Percentiles rank a stretch among this genome's conserved stretches.
Evolutionary conservation across 2,329 filamentous ascomycete species (phyloP).

Genomic region (Chaetoscypha palmicola): DNA sequence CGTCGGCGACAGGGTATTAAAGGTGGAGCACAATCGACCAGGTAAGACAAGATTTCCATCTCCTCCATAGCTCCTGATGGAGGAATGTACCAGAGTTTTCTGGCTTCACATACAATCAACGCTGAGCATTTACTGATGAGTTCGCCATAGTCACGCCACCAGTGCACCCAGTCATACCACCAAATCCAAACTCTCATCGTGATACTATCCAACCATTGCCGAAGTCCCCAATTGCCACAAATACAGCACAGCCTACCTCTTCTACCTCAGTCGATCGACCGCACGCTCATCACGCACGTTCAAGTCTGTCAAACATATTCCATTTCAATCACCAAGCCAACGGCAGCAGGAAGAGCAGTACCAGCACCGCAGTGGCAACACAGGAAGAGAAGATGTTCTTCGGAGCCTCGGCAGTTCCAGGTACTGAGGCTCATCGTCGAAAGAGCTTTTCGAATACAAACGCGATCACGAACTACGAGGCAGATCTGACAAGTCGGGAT

Average conservation of each 20-base stretch:
- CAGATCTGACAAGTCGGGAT: conserved; percentile 55
- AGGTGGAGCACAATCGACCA: neutral
- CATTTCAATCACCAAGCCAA: conserved; percentile 9
- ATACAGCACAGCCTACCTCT: neutral
- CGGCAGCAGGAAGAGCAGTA: conserved; percentile 7
- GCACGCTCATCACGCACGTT: conserved; percentile 4
- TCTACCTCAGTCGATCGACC: conserved; percentile 4
- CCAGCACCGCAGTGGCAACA: neutral
- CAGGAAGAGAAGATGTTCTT: conserved; percentile 24
- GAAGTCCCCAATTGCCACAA: neutral
- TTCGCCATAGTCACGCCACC: no score
- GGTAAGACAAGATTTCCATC: conserved; percentile 7
- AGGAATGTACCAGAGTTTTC: no score
- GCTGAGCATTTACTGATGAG: no score
- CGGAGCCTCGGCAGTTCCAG: conserved; percentile 8
- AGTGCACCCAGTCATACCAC: no score
- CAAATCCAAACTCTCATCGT: no score
- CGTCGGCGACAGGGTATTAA: neutral
- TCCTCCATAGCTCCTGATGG: neutral
- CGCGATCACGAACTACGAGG: conserved; percentile 43
- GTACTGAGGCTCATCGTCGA: conserved; percentile 16
- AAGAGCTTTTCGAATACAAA: conserved; percentile 28
- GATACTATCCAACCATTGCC: conserved; percentile 6
- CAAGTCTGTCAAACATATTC: conserved; percentile 3
- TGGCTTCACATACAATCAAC: no score